phyloP scores from a whole-genome alignment of 2,329 filamentous ascomycete genomes.

The Arthrocladium fulminans region DNA sequence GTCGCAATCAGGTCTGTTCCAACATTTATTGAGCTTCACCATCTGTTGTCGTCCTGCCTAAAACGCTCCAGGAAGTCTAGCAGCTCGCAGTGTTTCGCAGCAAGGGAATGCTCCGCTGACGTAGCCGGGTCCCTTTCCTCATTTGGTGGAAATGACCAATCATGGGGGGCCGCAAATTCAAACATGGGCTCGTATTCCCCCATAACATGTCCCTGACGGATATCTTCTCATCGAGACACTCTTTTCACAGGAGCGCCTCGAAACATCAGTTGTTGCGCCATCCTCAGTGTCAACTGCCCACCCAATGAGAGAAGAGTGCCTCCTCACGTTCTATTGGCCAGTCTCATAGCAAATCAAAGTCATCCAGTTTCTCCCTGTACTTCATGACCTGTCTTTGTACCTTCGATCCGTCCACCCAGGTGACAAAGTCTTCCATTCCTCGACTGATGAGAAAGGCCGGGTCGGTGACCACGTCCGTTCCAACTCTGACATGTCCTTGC shows the following conservation, averaged over 20 bases:
- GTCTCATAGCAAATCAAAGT: conserved; percentile 78
- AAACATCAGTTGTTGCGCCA: too few relatives aligned
- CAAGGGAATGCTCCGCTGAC: not conserved
- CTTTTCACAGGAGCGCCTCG: too few relatives aligned
- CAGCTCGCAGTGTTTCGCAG: too few relatives aligned
- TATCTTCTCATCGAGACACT: too few relatives aligned
- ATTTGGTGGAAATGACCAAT: not conserved
- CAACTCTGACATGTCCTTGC: conserved; percentile 86
- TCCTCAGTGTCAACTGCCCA: not conserved
- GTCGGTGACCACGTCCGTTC: conserved; percentile 82
- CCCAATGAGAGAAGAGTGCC: not conserved
- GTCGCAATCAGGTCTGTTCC: too few relatives aligned
- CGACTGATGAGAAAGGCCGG: conserved; percentile 81
- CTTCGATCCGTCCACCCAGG: conserved; percentile 93
- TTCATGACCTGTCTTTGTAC: conserved; percentile 93
- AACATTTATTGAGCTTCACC: not conserved
- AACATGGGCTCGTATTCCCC: too few relatives aligned
- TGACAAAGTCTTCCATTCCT: conserved; percentile 91
- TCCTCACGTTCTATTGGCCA: too few relatives aligned
- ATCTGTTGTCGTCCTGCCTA: not conserved
- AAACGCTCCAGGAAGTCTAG: not conserved
- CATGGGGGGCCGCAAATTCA: not conserved
- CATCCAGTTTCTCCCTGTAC: conserved; percentile 89
- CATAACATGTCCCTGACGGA: too few relatives aligned
- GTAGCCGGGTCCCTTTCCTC: not conserved